Conservation (phyloP, 2,329 filamentous ascomycete species). For the Penicillium sp. region DNA sequence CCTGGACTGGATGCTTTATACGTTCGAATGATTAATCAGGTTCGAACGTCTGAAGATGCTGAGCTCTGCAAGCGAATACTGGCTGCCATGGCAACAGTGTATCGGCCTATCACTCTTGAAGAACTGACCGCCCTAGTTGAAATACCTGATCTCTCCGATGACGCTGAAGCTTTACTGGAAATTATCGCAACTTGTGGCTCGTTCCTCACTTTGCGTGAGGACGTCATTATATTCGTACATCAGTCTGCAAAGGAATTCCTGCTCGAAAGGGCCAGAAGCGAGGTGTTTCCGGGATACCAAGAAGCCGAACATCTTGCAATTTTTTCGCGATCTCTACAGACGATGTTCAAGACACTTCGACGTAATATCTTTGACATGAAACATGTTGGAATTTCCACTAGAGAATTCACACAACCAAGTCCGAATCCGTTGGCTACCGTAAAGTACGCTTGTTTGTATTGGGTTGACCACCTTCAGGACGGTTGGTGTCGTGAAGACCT, state of each 20-base stretch:
- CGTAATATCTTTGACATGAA: background rate
- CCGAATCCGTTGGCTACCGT: conserved; percentile 33
- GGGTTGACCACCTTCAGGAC: conserved; percentile 39
- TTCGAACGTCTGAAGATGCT: background rate
- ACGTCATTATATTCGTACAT: conserved; percentile 29
- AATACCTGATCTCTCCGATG: background rate
- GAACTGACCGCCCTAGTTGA: background rate
- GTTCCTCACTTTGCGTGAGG: conserved; percentile 25
- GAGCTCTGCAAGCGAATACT: conserved; percentile 4
- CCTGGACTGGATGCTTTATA: background rate
- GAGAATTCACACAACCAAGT: conserved; percentile 11
- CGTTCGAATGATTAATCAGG: background rate
- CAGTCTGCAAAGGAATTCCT: conserved; percentile 34
- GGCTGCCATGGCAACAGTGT: background rate
- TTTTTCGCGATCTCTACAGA: background rate
- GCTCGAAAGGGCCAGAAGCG: background rate
- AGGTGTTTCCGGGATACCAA: conserved; percentile 18
- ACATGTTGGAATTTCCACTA: background rate
- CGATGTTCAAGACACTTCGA: background rate
- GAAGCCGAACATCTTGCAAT: background rate
- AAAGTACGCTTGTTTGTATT: conserved; percentile 42
- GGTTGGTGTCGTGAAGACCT: background rate
- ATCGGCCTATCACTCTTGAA: conserved; percentile 5
- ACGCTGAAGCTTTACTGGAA: conserved; percentile 4
- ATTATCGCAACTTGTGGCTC: conserved; percentile 31